Percentiles rank a stretch among this genome's conserved stretches.
These are phyloP conservation scores for Drechslera avenae DNA, from an alignment of 2,329 filamentous ascomycete species.

Conservation along the genomic window DNA sequence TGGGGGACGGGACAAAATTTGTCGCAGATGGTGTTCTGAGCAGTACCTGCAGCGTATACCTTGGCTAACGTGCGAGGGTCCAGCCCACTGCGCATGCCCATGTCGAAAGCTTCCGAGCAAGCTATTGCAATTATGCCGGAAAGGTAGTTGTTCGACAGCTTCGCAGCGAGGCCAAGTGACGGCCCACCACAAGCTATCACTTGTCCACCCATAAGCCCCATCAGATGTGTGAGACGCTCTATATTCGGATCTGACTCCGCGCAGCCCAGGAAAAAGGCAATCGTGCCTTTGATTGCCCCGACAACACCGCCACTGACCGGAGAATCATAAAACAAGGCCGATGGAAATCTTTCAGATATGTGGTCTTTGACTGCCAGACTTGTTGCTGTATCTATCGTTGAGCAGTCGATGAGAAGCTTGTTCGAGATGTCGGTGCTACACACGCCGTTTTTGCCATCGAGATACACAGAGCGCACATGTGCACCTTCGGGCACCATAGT, in stretches of 20 bases:
- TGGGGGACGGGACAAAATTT: conserved; percentile 59
- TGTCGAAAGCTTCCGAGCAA: conserved; percentile 63
- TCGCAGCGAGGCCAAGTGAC: conserved; percentile 62
- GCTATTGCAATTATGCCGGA: conserved; percentile 65
- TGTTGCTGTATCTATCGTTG: conserved; percentile 61
- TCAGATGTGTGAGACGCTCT: conserved; percentile 50
- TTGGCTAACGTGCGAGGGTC: conserved; percentile 60
- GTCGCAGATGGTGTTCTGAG: conserved; percentile 59
- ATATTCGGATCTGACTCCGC: conserved; percentile 54
- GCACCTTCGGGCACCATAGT: conserved; percentile 61
- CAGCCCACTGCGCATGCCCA: conserved; percentile 63
- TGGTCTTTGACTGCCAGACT: conserved; percentile 54
- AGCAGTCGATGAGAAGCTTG: conserved; percentile 61
- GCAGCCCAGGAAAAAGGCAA: conserved; percentile 63
- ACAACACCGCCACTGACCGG: conserved; percentile 60
- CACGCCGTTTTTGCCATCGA: conserved; percentile 52
- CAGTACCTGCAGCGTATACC: conserved; percentile 59
- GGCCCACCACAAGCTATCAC: conserved; percentile 63
- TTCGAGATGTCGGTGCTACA: conserved; percentile 49
- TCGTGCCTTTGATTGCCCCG: conserved; percentile 58
- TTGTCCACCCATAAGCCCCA: conserved; percentile 59
- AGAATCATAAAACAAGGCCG: conserved; percentile 58
- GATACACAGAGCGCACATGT: conserved; percentile 59
- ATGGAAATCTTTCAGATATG: conserved; percentile 45
- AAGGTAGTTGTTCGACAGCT: conserved; percentile 66